Percentiles rank a stretch among this genome's conserved stretches.
phyloP scores from a whole-genome alignment of 257 asterid species.

The Parsonsia alboflavescens region DNA sequence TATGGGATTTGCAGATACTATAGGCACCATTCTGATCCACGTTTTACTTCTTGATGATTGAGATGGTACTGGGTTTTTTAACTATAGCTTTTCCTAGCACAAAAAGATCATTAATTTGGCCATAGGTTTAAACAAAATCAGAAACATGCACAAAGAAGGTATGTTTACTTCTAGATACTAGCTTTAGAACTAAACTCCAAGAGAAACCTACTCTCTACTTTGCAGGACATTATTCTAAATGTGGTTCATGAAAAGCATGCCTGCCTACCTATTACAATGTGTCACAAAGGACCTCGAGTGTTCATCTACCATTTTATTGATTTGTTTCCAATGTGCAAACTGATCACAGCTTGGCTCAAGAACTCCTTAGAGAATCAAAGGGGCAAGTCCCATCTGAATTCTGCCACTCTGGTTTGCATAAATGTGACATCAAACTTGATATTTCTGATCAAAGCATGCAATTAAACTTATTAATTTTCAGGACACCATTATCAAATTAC shows the following conservation, averaged over 20 bases:
- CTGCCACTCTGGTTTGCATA: neutral
- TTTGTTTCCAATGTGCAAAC: neutral
- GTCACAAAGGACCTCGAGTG: neutral
- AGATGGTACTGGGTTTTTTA: neutral
- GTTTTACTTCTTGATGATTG: neutral
- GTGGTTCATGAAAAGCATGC: neutral
- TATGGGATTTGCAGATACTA: neutral
- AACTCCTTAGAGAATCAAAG: neutral
- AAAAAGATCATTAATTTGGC: too few species aligned
- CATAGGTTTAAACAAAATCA: neutral
- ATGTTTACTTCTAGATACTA: neutral
- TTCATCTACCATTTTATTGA: neutral
- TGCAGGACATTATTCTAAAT: neutral
- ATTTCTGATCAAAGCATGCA: neutral
- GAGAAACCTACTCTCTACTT: neutral
- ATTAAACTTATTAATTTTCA: neutral
- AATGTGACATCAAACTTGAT: neutral
- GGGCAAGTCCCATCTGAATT: neutral
- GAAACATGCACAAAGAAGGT: neutral
- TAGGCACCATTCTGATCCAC: neutral
- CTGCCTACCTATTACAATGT: neutral
- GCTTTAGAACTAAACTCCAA: neutral
- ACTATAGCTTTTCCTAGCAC: neutral
- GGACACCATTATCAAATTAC: neutral
- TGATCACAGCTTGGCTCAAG: neutral